Conservation (phyloP, 2,329 filamentous ascomycete species). For the Alternaria angustiovoidea region DNA sequence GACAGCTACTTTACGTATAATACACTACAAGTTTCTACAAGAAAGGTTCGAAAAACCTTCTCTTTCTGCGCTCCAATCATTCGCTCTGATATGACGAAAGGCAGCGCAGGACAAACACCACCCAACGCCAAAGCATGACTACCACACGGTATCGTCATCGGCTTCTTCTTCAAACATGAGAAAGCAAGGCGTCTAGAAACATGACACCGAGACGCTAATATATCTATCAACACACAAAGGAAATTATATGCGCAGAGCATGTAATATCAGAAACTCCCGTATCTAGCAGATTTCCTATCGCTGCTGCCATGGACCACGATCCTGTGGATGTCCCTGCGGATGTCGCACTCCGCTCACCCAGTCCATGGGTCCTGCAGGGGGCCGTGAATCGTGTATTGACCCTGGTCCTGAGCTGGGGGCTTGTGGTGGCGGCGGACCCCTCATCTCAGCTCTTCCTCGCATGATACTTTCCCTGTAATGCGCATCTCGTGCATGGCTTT, state of each 20-base stretch:
- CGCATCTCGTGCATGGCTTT: constrained; percentile 26
- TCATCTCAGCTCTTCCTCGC: constrained; percentile 25
- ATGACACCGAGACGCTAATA: neutral
- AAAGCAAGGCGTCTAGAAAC: neutral
- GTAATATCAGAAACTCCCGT: neutral
- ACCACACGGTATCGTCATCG: neutral
- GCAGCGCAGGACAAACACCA: neutral
- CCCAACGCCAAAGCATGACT: constrained; percentile 2
- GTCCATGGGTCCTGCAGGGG: constrained; percentile 28
- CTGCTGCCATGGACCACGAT: constrained; percentile 30
- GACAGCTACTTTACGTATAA: neutral
- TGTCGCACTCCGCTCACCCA: constrained; percentile 32
- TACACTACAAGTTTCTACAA: constrained; percentile 4
- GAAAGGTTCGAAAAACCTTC: neutral
- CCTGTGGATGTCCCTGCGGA: constrained; percentile 27
- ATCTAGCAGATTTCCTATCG: constrained; percentile 1
- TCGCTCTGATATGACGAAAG: neutral
- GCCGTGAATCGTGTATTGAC: constrained; percentile 25
- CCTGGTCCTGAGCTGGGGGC: constrained; percentile 22
- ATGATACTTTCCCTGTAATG: constrained; percentile 33
- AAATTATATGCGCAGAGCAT: constrained; percentile 3
- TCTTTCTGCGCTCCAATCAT: constrained; percentile 1
- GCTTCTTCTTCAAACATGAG: neutral
- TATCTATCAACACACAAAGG: constrained; percentile 3
- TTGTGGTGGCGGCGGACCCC: constrained; percentile 25